Evolutionary conservation across 352 stramenopile genomes (phyloP).

Genomic region (Blastocystis sp.): DNA sequence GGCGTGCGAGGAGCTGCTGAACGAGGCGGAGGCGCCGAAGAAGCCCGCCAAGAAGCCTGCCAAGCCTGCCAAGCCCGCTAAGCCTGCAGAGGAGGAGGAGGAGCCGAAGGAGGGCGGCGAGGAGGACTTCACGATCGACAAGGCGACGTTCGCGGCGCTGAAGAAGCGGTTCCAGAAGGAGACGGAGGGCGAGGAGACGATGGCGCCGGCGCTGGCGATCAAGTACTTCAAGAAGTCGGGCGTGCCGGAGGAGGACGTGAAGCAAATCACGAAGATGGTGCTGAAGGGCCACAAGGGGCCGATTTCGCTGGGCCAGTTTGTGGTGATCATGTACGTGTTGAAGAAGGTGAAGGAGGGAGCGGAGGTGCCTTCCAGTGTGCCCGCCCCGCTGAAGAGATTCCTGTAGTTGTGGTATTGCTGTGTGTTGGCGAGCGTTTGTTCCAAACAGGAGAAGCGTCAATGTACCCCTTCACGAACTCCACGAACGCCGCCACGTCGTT

Average conservation of each 20-base stretch:
- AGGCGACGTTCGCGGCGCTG: constrained; percentile 16
- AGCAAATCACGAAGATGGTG: constrained; percentile 43
- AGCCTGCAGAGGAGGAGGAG: neutral
- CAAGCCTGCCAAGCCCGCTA: neutral
- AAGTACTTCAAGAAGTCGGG: constrained; percentile 65
- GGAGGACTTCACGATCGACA: constrained; percentile 32
- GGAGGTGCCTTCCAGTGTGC: constrained; percentile 36
- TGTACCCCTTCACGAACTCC: constrained; percentile 74
- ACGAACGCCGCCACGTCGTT: constrained; percentile 78
- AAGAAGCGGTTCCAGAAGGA: constrained; percentile 57
- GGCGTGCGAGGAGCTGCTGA: constrained; percentile 7
- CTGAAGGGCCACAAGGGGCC: constrained; percentile 43
- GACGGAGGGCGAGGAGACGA: constrained; percentile 44
- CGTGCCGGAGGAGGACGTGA: constrained; percentile 21
- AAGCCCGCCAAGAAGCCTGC: neutral
- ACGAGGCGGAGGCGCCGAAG: neutral
- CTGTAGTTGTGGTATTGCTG: constrained; percentile 21
- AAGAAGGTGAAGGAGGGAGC: constrained; percentile 58
- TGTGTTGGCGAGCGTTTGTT: constrained; percentile 15
- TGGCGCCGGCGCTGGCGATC: constrained; percentile 28
- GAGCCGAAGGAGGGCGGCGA: constrained; percentile 10
- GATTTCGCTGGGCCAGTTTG: constrained; percentile 50
- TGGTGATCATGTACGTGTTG: constrained; percentile 67
- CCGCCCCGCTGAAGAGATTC: constrained; percentile 52
- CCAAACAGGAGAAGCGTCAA: constrained; percentile 6